Conservation (phyloP, 345 rosid genomes). For the Syzygium aromaticum region DNA sequence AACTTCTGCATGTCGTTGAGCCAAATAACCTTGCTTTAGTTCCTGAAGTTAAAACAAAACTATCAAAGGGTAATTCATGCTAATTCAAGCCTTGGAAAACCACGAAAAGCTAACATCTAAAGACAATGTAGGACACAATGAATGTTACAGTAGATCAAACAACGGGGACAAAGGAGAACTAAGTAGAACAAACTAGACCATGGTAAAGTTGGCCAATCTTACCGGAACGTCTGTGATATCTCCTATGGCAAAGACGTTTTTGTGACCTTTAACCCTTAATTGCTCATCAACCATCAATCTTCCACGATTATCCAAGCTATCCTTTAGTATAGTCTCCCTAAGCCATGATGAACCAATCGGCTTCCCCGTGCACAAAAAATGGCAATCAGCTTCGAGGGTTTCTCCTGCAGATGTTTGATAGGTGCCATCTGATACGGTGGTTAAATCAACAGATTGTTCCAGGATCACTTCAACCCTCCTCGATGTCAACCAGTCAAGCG, state of each 20-base stretch:
- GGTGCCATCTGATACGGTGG: slow-evolving; percentile 1
- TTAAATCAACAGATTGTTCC: slow-evolving; percentile 22
- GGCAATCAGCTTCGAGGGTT: slow-evolving; percentile 43
- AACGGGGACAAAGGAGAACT: background rate
- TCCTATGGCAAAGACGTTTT: slow-evolving; percentile 52
- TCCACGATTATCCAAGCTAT: slow-evolving; percentile 32
- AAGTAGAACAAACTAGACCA: background rate
- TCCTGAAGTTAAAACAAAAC: slow-evolving; percentile 15
- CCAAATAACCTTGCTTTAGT: slow-evolving; percentile 35
- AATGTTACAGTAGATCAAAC: background rate
- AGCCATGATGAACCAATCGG: slow-evolving; percentile 54
- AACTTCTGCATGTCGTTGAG: slow-evolving; percentile 25
- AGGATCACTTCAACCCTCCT: slow-evolving; percentile 40
- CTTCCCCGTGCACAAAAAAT: slow-evolving; percentile 47
- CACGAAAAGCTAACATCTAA: background rate
- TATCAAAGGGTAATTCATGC: background rate
- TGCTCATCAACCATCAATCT: slow-evolving; percentile 46
- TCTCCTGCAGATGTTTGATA: slow-evolving; percentile 26
- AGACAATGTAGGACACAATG: background rate
- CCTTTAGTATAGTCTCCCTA: slow-evolving; percentile 17
- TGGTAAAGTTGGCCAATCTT: slow-evolving; percentile 6
- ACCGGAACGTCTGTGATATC: slow-evolving; percentile 45
- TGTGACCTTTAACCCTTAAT: slow-evolving; percentile 27
- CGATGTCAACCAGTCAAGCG: slow-evolving; percentile 45
- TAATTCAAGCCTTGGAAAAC: background rate